Conservation (phyloP, 2,329 filamentous ascomycete species). For the Cladosporium sphaerospermum region DNA sequence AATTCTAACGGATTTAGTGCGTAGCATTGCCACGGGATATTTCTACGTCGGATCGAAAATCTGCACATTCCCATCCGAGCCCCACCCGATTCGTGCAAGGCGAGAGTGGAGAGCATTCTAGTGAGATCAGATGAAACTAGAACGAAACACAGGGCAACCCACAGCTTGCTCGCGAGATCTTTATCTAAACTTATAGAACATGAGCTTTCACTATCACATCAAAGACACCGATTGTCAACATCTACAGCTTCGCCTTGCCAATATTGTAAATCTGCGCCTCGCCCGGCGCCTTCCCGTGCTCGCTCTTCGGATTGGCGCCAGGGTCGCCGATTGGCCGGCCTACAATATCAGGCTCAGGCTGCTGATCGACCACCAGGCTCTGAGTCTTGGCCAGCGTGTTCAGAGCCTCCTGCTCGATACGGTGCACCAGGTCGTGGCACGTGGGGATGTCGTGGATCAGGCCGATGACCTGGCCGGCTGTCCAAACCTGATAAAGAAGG, state of each 20-base stretch:
- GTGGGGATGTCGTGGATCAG: constrained; percentile 48
- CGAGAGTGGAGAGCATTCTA: too few species aligned
- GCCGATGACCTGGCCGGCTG: constrained; percentile 85
- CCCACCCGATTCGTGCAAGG: too few species aligned
- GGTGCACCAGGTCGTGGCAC: constrained; percentile 39
- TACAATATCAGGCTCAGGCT: constrained; percentile 27
- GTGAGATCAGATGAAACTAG: too few species aligned
- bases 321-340: constrained; percentile 24
- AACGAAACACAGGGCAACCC: too few species aligned
- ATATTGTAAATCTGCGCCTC: constrained; percentile 37
- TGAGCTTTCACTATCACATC: too few species aligned
- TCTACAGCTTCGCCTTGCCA: constrained; percentile 37
- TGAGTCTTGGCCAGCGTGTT: constrained; percentile 36
- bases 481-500: constrained; percentile 66
- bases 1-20: too few species aligned
- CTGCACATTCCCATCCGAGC: too few species aligned
- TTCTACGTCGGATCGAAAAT: too few species aligned
- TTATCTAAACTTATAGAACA: too few species aligned
- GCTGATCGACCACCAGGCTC: constrained; percentile 34
- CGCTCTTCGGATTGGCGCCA: constrained; percentile 18
- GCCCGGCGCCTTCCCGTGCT: constrained; percentile 31
- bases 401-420: constrained; percentile 43
- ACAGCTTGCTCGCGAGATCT: too few species aligned
- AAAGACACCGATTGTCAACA: not conserved
- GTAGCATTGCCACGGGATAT: too few species aligned